Evolutionary conservation across 805 yeast species (phyloP), one percentile per base, ranked within the genome.

Genomic region (Candida methanosorbosa): DNA sequence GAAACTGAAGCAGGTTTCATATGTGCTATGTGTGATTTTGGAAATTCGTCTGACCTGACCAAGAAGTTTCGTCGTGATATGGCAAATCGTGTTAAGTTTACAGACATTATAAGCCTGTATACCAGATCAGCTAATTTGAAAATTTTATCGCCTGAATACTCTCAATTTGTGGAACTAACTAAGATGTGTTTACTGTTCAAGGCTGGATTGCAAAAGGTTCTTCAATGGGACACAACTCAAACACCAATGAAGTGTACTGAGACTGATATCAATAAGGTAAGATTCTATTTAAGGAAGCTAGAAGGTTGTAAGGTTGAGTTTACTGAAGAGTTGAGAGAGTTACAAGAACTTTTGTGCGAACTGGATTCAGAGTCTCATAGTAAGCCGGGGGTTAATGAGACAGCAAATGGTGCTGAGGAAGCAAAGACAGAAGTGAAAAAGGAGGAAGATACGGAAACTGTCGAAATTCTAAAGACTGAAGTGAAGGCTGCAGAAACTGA

Each of bases 1-100:
- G 61, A 55, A n/a, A 45, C 42, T 4, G 56, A 58, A 27, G 61
- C 55, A 24, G 54, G 52, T 9, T 78, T 66, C 43, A 52, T 65
- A 12, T 78, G 85, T 55, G 70, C 79, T 1, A 44, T 75, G 18
- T 78, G 85, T 51, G 72, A 71, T 45, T 51, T 49, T 38, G 50
- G 42, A 4, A 18, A 26, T 15, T 36, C 35, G 15, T 47, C 44
- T 31, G 35, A 37, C 13, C 43, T 52, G 8, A 50, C 57, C 1
- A 29, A 26, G 15, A 14, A 21, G 13, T 21, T 16, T 8, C 4
- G 13, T 9, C 35, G 34, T 6, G 14, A 18, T 3, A 19, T 44
- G 32, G 32, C 32, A n/a, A 31, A 27, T 25, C 39, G 38, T 23
- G 43, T 44, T n/a, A 33, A 32, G 13, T 31, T 42, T 25, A 42